Evolutionary conservation across 305 asterid genomes (phyloP).

Genomic region (Fraxinus sp.): DNA sequence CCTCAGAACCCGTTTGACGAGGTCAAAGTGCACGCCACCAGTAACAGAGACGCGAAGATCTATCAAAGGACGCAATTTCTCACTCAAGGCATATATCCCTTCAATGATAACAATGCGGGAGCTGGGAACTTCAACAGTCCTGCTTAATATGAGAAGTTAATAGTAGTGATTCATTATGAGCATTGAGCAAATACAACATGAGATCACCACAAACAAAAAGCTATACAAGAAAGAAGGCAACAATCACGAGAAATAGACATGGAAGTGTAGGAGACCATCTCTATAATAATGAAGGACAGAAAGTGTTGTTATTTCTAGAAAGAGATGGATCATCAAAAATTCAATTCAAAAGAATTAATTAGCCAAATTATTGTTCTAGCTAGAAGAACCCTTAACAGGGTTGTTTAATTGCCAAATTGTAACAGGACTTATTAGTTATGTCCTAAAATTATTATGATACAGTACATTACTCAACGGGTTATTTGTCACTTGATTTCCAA

Average conservation of each 20-base stretch:
- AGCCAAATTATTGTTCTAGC: background rate
- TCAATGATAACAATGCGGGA: constrained; percentile 81
- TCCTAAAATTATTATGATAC: background rate
- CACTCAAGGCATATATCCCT: constrained; percentile 97
- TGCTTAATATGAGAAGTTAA: constrained; percentile 32
- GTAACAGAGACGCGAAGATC: constrained; percentile 98
- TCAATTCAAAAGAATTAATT: background rate
- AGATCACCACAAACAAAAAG: constrained; percentile 14
- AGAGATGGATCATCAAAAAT: background rate
- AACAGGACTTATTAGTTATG: background rate
- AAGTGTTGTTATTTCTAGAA: constrained; percentile 5
- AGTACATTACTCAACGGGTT: background rate
- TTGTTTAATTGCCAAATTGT: background rate
- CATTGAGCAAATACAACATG: constrained; percentile 13
- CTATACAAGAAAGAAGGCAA: background rate
- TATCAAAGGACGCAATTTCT: constrained; percentile 72
- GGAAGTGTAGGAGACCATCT: background rate
- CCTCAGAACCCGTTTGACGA: constrained; percentile 90
- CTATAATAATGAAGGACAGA: constrained; percentile 9
- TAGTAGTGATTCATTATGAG: constrained; percentile 3
- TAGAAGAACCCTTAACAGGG: background rate
- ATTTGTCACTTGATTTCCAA: background rate
- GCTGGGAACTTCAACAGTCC: constrained; percentile 88
- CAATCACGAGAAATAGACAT: background rate
- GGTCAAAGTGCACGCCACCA: constrained; percentile 98